Percentiles rank a stretch among this genome's conserved stretches.
phyloP scores from a whole-genome alignment of 2,329 filamentous ascomycete species.

The Hypoxylon sp. region DNA sequence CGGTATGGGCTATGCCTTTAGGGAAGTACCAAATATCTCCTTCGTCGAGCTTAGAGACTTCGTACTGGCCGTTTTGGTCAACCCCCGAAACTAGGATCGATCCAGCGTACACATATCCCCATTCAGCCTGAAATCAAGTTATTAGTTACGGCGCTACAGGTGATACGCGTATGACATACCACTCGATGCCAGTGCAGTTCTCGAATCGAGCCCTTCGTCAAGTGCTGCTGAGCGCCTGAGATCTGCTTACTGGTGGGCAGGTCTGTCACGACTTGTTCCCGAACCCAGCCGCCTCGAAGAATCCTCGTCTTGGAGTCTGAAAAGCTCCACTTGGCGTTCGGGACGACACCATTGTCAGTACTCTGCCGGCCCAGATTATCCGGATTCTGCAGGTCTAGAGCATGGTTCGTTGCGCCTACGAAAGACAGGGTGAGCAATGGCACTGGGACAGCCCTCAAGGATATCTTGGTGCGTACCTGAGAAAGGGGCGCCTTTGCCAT shows the following conservation, averaged over 20 bases:
- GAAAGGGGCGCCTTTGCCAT: conserved; percentile 69
- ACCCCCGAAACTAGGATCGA: conserved; percentile 70
- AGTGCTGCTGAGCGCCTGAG: conserved; percentile 75
- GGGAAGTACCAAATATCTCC: conserved; percentile 79
- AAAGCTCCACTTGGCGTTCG: conserved; percentile 78
- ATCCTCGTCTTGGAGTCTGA: conserved; percentile 74
- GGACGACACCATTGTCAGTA: conserved; percentile 73
- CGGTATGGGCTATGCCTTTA: conserved; percentile 72
- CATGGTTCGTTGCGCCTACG: conserved; percentile 72
- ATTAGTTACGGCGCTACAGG: conserved; percentile 8
- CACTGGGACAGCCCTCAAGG: background rate
- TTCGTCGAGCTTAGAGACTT: conserved; percentile 66
- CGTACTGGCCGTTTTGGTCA: conserved; percentile 69
- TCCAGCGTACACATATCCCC: conserved; percentile 71
- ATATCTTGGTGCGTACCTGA: conserved; percentile 61
- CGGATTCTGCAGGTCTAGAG: conserved; percentile 72
- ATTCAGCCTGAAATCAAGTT: conserved; percentile 65
- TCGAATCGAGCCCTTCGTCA: conserved; percentile 73
- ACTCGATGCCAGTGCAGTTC: conserved; percentile 77
- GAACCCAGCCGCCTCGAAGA: conserved; percentile 73
- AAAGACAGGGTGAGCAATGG: conserved; percentile 11
- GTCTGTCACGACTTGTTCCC: conserved; percentile 76
- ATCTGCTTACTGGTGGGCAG: conserved; percentile 75
- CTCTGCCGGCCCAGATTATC: conserved; percentile 71
- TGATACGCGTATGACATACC: conserved; percentile 56